Percentiles rank a stretch among this genome's conserved stretches.
Conservation (phyloP, 306 rosid genomes). For the Sicyos edulis region DNA sequence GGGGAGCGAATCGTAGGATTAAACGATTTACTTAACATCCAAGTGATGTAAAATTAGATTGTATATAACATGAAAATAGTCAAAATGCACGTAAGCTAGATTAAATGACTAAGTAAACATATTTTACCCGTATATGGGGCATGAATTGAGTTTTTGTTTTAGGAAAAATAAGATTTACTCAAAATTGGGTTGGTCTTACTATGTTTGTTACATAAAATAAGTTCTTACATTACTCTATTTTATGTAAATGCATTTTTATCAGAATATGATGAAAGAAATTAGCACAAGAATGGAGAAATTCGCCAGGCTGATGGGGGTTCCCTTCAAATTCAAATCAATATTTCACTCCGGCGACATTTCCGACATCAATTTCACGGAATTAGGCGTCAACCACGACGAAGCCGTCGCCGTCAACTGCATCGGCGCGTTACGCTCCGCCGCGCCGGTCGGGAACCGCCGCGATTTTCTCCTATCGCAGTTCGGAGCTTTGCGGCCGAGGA, state of each 20-base stretch:
- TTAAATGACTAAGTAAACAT: no score
- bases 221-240: no score
- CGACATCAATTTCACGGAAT: slow-evolving; percentile 35
- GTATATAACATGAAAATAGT: no score
- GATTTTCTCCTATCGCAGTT: slow-evolving; percentile 42
- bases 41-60: no score
- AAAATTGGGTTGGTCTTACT: no score
- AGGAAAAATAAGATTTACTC: no score
- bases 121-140: no score
- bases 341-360: slow-evolving; percentile 70
- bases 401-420: slow-evolving; percentile 74
- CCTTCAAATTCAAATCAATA: slow-evolving; percentile 65
- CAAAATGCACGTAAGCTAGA: no score
- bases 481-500: slow-evolving; percentile 51
- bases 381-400: slow-evolving; percentile 60
- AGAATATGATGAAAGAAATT: slow-evolving; percentile 69
- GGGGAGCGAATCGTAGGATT: no score
- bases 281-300: slow-evolving; percentile 80
- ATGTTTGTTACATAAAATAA: no score
- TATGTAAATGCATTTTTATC: background rate
- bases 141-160: no score
- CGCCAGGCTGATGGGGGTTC: slow-evolving; percentile 92
- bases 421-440: slow-evolving; percentile 50
- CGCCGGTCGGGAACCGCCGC: slow-evolving; percentile 43
- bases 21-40: no score